Conservation (phyloP, 2,329 filamentous ascomycete genomes). For the Orbilia ellipsospora region DNA sequence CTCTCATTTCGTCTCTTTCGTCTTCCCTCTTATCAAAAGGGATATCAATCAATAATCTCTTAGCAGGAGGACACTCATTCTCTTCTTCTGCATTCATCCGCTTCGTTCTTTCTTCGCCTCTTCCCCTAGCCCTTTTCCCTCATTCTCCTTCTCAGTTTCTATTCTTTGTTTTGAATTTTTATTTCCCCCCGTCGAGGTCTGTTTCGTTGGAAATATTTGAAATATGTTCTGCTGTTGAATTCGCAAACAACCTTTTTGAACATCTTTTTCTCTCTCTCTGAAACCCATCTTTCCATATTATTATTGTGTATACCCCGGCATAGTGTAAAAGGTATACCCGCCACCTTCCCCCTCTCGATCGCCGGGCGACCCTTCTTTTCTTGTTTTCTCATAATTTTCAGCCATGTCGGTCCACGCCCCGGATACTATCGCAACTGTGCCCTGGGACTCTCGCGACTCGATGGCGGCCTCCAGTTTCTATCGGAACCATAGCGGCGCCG, state of each 20-base stretch:
- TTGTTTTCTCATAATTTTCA: neutral
- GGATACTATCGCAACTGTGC: conserved; percentile 25
- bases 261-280: neutral
- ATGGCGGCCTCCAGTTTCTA: conserved; percentile 18
- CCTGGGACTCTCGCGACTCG: conserved; percentile 20
- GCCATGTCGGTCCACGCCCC: conserved; percentile 44
- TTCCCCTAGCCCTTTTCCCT: conserved; percentile 9
- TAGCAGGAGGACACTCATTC: conserved; percentile 10
- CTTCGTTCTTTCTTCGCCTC: neutral
- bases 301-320: neutral
- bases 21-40: conserved; percentile 1
- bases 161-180: neutral
- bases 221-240: too few relatives aligned
- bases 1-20: neutral
- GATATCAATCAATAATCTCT: neutral
- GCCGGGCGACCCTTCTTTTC: conserved; percentile 21
- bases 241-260: conserved; percentile 2
- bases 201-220: too few relatives aligned
- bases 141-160: neutral
- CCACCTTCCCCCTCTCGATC: conserved; percentile 14
- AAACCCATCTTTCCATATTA: neutral
- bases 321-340: too few relatives aligned
- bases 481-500: conserved; percentile 12
- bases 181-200: too few relatives aligned
- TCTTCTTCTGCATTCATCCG: neutral